Evolutionary conservation across 1,284 basidiomycete genomes (phyloP).

Genomic region (Pterulicium gracile): DNA sequence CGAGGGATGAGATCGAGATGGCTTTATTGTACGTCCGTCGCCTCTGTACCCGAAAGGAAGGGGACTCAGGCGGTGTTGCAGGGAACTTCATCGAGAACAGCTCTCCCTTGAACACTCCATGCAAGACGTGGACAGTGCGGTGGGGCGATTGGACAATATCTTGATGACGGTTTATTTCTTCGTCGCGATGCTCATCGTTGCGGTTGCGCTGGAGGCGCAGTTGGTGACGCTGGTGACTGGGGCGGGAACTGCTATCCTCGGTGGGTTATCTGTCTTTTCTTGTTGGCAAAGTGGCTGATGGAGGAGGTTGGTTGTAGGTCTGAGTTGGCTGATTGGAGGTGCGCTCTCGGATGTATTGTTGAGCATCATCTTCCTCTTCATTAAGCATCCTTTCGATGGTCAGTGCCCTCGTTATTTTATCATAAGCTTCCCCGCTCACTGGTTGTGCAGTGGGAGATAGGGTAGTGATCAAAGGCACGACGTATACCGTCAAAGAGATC

Average conservation of each 20-base stretch:
- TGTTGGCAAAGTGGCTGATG: slow-evolving; percentile 2
- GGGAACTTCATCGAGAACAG: slow-evolving; percentile 79
- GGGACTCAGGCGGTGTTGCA: slow-evolving; percentile 15
- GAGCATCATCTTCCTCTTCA: slow-evolving; percentile 81
- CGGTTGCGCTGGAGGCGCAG: slow-evolving; percentile 50
- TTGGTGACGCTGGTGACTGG: slow-evolving; percentile 58
- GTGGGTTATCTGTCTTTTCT: slow-evolving; percentile 21
- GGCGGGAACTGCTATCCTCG: slow-evolving; percentile 75
- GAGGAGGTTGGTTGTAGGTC: slow-evolving; percentile 27
- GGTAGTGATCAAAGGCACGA: slow-evolving; percentile 40
- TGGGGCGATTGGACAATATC: slow-evolving; percentile 70
- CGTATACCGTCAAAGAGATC: slow-evolving; percentile 83
- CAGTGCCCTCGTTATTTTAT: not conserved
- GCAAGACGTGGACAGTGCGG: slow-evolving; percentile 86
- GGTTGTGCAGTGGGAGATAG: slow-evolving; percentile 54
- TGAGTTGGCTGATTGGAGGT: slow-evolving; percentile 84
- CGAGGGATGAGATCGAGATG: slow-evolving; percentile 68
- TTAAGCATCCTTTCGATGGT: slow-evolving; percentile 79
- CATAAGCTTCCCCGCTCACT: not conserved
- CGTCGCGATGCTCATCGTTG: slow-evolving; percentile 64
- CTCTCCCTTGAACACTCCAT: slow-evolving; percentile 80
- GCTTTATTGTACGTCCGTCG: slow-evolving; percentile 46
- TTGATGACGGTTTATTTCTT: slow-evolving; percentile 58
- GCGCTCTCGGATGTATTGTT: slow-evolving; percentile 59
- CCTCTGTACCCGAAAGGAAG: not conserved